phyloP scores from a whole-genome alignment of 2,329 filamentous ascomycete genomes.

The Botrytis deweyae region DNA sequence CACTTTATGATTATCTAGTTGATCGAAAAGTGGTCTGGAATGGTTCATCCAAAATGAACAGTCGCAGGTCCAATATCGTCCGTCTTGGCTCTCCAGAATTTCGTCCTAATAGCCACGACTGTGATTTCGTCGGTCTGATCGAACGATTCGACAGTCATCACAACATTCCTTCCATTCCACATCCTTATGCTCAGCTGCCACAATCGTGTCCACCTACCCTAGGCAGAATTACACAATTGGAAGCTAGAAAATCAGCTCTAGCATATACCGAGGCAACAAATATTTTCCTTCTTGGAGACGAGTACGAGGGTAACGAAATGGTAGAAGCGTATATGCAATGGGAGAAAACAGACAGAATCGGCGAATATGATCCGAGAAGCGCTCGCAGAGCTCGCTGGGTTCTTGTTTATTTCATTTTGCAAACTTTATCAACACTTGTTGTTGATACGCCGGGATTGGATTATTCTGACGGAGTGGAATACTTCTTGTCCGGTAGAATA shows the following conservation, averaged over 20 bases:
- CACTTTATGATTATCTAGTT: conserved; percentile 69
- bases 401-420: conserved; percentile 59
- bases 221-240: conserved; percentile 31
- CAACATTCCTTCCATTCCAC: conserved; percentile 63
- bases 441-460: conserved; percentile 56
- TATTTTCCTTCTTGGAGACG: conserved; percentile 54
- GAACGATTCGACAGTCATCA: conserved; percentile 63
- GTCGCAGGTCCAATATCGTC: conserved; percentile 65
- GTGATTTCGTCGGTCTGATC: conserved; percentile 67
- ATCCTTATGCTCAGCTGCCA: conserved; percentile 66
- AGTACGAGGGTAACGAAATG: conserved; percentile 53
- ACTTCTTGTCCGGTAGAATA: conserved; percentile 56
- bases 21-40: conserved; percentile 67
- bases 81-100: conserved; percentile 49
- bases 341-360: conserved; percentile 53
- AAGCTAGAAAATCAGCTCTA: conserved; percentile 40
- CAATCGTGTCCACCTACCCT: conserved; percentile 44
- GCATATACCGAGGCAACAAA: conserved; percentile 62
- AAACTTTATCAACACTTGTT: conserved; percentile 58
- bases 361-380: conserved; percentile 52
- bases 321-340: conserved; percentile 57
- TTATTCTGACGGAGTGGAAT: conserved; percentile 53
- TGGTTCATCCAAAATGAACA: conserved; percentile 57
- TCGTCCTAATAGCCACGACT: conserved; percentile 46
- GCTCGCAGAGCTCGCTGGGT: conserved; percentile 61